Evolutionary conservation across 257 asterid genomes (phyloP), one percentile per base, ranked within the genome.

Genomic region (Parsonsia alboflavescens): DNA sequence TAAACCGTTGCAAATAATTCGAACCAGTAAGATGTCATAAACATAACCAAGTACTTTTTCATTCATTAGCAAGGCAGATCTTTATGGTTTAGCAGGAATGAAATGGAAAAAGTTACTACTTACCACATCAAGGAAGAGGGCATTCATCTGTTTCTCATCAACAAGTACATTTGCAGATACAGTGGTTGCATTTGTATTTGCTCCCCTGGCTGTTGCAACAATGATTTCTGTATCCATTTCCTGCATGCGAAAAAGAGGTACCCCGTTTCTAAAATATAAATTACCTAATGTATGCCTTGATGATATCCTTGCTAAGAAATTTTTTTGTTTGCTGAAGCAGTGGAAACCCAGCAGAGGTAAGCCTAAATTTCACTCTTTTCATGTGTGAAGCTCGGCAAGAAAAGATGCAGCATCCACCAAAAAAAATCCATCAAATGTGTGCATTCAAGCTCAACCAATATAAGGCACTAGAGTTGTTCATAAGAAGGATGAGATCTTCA

Each of bases 131-230:
- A 95, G 96, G 82, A 92, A 95, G 71, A 95, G 87, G 41, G 97
- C 96, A 57, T 90, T 95, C 99, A 92, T 92, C 79, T 95, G 98
- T 81, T 93, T 86, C 83, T 95, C 98, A 26, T 95, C 98, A 54
- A 90, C 85, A 61, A 85, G 80, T 73, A 95, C 79, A 78, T 90
- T 92, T 68, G 99, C 97, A 41, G 98, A 84, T 66, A 92, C 88
- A 22, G 98, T 89, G 21, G 97, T 89, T 70, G 94, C 95, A 77
- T 81, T 94, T 70, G 94, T 86, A 78, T 73, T 83, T 22, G 89
- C 78, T 71, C 82, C 89, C 79, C 96, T 88, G 71, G 96, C 92
- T 7, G 99, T 82, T 53, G 99, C 97, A 75, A 95, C 98, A 79
- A 92, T 66, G 80, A 95, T 82, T 83, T 95, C 94, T 67, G 99